Percentiles rank a stretch among this genome's conserved stretches.
phyloP scores from a whole-genome alignment of 352 stramenopile genomes.

The Phytopythium kandeliae region DNA sequence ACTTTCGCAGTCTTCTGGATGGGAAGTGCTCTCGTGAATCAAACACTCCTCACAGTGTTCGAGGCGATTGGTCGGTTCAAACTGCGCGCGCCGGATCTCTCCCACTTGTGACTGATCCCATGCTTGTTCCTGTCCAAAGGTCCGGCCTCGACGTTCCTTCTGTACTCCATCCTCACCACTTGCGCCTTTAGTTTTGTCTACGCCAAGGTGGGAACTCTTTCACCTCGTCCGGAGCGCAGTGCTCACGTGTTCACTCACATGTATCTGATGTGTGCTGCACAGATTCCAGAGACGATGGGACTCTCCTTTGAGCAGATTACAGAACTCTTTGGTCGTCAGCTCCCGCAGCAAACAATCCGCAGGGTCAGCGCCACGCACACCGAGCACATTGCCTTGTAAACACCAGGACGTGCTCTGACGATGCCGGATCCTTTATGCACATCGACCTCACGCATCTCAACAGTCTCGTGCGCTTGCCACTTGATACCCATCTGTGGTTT shows the following conservation, averaged over 20 bases:
- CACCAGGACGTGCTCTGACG: too few relatives aligned
- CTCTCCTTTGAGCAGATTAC: constrained; percentile 67
- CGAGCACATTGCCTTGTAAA: not conserved
- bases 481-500: too few relatives aligned
- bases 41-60: constrained; percentile 62
- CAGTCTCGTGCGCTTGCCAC: too few relatives aligned
- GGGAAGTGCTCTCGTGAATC: constrained; percentile 57
- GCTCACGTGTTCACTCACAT: not conserved
- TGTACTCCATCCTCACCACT: constrained; percentile 43
- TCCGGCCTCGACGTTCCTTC: constrained; percentile 39
- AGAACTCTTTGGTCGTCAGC: constrained; percentile 26
- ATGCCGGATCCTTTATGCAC: too few relatives aligned
- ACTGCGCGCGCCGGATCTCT: not conserved
- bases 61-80: constrained; percentile 29
- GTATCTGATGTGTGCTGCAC: not conserved
- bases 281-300: constrained; percentile 58
- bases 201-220: constrained; percentile 26
- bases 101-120: not conserved
- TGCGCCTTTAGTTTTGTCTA: constrained; percentile 44
- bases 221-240: not conserved
- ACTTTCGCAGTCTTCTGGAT: constrained; percentile 74
- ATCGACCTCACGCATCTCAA: too few relatives aligned
- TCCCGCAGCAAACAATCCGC: not conserved
- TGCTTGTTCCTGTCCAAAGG: constrained; percentile 8
- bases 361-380: not conserved